phyloP scores from a whole-genome alignment of 2,329 filamentous ascomycete genomes.

The Alternaria gansuensis region DNA sequence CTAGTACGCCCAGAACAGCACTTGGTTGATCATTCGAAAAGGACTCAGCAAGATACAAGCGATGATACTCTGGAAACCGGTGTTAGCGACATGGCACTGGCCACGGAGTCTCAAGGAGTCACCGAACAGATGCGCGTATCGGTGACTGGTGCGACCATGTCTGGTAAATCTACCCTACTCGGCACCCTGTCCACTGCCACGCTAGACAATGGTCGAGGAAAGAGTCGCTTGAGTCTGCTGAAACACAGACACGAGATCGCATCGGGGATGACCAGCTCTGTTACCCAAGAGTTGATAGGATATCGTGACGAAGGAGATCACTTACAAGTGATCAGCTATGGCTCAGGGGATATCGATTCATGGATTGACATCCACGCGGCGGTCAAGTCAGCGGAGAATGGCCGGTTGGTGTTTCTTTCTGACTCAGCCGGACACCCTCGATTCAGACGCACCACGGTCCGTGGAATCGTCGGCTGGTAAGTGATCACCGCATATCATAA shows the following conservation, averaged over 20 bases:
- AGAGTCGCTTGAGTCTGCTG: conserved; percentile 84
- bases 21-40: conserved; percentile 33
- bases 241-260: conserved; percentile 93
- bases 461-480: conserved; percentile 88
- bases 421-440: conserved; percentile 92
- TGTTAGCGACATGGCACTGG: not conserved
- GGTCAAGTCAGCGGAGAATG: conserved; percentile 72
- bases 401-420: conserved; percentile 84
- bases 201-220: conserved; percentile 90
- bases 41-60: conserved; percentile 16
- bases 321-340: conserved; percentile 77
- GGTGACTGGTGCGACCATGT: conserved; percentile 86
- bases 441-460: conserved; percentile 86
- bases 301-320: conserved; percentile 62
- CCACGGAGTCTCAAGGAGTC: conserved; percentile 18
- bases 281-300: conserved; percentile 91
- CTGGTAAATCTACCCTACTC: conserved; percentile 89
- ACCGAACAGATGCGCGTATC: conserved; percentile 81
- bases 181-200: conserved; percentile 88
- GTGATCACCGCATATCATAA: conserved; percentile 5
- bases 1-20: conserved; percentile 73
- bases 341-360: conserved; percentile 83
- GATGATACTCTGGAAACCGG: not conserved
- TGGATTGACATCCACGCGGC: conserved; percentile 94
- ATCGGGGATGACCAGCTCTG: conserved; percentile 91